Percentiles rank a stretch among this genome's conserved stretches.
These are phyloP conservation scores for Penicillium sp. DNA, from an alignment of 2,329 filamentous ascomycete genomes.

Conservation along the genomic window DNA sequence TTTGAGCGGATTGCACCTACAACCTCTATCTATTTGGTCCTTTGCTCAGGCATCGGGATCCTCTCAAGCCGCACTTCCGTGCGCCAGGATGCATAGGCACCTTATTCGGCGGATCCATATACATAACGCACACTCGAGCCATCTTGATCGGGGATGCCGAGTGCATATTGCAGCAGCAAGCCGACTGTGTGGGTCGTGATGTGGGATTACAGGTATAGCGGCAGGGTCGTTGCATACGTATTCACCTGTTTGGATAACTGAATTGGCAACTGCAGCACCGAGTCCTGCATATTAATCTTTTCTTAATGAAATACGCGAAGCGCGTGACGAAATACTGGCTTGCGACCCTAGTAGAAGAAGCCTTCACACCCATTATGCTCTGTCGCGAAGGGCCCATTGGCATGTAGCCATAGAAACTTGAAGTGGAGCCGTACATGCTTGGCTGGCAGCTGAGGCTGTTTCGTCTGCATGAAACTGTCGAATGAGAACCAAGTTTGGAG, in stretches of 20 bases:
- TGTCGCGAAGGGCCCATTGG: constrained; percentile 2
- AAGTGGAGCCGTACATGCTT: constrained; percentile 6
- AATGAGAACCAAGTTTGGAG: too few species aligned
- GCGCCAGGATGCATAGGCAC: too few species aligned
- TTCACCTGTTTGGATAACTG: background rate
- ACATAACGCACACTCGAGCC: constrained; percentile 30
- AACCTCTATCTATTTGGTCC: too few species aligned
- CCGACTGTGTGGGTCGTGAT: constrained; percentile 37
- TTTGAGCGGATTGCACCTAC: too few species aligned
- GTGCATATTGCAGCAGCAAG: constrained; percentile 32
- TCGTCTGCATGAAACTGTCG: background rate
- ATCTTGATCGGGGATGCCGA: constrained; percentile 16
- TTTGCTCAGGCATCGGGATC: too few species aligned
- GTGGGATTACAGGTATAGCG: constrained; percentile 36
- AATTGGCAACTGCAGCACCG: too few species aligned
- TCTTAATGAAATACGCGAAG: constrained; percentile 4
- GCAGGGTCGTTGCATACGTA: constrained; percentile 26
- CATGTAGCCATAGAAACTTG: background rate
- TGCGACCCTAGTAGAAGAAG: background rate
- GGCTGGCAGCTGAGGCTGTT: background rate
- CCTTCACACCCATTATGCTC: background rate
- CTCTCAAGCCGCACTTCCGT: too few species aligned
- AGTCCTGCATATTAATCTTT: background rate
- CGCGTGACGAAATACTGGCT: constrained; percentile 2
- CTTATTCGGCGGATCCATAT: background rate